Conservation (phyloP, 2,329 filamentous ascomycete genomes). For the Magnaporthiopsis incrustans region DNA sequence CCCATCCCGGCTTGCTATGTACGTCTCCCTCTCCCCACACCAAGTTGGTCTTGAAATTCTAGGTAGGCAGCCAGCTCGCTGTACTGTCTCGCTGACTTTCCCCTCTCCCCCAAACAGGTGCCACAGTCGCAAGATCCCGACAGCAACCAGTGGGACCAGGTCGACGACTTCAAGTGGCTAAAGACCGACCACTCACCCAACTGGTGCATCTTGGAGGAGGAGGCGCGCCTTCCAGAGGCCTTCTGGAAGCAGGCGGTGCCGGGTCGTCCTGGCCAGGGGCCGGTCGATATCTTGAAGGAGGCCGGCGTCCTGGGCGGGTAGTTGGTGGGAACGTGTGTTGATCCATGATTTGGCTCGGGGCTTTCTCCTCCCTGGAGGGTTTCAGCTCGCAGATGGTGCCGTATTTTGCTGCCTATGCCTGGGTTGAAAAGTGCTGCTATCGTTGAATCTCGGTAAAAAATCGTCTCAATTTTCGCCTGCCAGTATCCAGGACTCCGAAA, state of each 20-base stretch:
- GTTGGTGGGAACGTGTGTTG: not conserved
- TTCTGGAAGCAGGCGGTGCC: conserved; percentile 64
- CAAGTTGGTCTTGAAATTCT: not conserved
- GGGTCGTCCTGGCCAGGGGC: conserved; percentile 51
- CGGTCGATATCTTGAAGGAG: conserved; percentile 56
- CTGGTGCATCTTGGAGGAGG: conserved; percentile 63
- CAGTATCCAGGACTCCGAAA: not conserved
- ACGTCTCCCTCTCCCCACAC: conserved; percentile 22
- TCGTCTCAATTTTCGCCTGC: not conserved
- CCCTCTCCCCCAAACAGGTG: conserved; percentile 10
- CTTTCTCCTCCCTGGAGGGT: not conserved
- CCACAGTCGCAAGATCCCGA: conserved; percentile 21
- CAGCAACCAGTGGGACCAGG: conserved; percentile 74
- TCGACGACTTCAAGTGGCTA: conserved; percentile 98
- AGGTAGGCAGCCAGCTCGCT: conserved; percentile 13
- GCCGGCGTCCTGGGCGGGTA: conserved; percentile 30
- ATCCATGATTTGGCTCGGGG: not conserved
- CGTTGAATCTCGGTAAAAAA: not conserved
- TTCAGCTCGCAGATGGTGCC: conserved; percentile 4
- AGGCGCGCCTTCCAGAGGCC: conserved; percentile 48
- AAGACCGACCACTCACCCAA: conserved; percentile 81
- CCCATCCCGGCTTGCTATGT: conserved; percentile 64
- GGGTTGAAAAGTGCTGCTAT: not conserved
- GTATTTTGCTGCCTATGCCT: not conserved
- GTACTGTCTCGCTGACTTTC: conserved; percentile 11